Evolutionary conservation across 441 rosid genomes (phyloP).

Genomic region (Iberis amara): DNA sequence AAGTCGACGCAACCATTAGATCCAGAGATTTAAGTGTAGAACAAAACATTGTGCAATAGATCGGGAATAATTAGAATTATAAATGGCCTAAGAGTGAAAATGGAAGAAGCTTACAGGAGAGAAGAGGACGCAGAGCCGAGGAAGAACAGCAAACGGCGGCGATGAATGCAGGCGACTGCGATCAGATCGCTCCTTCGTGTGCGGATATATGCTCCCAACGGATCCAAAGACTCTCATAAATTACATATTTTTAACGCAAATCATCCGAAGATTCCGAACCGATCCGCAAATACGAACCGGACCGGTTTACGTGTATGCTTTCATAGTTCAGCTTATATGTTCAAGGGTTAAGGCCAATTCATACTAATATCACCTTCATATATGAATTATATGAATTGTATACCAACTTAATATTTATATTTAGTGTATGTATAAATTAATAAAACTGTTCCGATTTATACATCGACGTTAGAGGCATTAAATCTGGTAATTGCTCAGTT

Average conservation of each 20-base stretch:
- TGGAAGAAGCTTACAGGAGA: slow-evolving; percentile 15
- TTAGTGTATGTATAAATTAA: too few relatives aligned
- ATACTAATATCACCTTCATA: too few relatives aligned
- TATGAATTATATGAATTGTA: too few relatives aligned
- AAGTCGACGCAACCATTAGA: too few relatives aligned
- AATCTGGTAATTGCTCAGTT: too few relatives aligned
- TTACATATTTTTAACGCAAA: slow-evolving; percentile 7
- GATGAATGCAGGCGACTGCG: slow-evolving; percentile 23
- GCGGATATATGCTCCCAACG: slow-evolving; percentile 14
- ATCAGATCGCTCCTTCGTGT: slow-evolving; percentile 13
- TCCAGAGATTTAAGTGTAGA: background rate
- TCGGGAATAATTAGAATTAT: slow-evolving; percentile 7
- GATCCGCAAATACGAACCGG: slow-evolving; percentile 2
- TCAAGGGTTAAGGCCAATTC: too few relatives aligned
- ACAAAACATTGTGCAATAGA: background rate
- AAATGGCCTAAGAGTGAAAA: background rate
- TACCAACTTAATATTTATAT: too few relatives aligned
- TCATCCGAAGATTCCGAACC: slow-evolving; percentile 9
- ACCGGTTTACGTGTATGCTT: slow-evolving; percentile 1
- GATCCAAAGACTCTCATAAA: slow-evolving; percentile 6
- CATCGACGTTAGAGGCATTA: too few relatives aligned
- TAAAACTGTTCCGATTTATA: too few relatives aligned
- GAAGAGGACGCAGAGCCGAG: background rate
- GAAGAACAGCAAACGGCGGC: slow-evolving; percentile 6
- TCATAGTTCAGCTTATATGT: background rate